A percentile compares a stretch with the other conserved stretches of the same genome.
These are phyloP conservation scores for Fusarium duplospermum DNA, from an alignment of 2,329 filamentous ascomycete genomes.

Conservation along the genomic window DNA sequence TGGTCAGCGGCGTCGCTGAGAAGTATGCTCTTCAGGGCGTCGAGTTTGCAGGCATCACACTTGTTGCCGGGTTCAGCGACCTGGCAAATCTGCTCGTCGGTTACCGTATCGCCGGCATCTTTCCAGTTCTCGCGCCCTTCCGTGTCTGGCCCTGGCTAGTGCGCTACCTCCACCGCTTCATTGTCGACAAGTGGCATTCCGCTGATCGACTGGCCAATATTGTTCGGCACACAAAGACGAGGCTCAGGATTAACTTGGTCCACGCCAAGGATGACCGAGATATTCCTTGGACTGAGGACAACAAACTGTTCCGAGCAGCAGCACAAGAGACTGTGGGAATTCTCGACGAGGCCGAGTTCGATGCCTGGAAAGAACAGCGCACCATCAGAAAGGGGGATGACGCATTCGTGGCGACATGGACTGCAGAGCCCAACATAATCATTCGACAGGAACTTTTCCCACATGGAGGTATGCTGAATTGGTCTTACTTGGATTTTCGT, in stretches of 20 bases:
- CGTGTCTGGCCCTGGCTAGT: slow-evolving; percentile 73
- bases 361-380: slow-evolving; percentile 58
- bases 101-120: slow-evolving; percentile 81
- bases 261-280: slow-evolving; percentile 86
- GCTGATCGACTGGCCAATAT: slow-evolving; percentile 71
- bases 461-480: slow-evolving; percentile 62
- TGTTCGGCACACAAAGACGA: slow-evolving; percentile 61
- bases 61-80: slow-evolving; percentile 83
- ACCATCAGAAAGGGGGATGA: slow-evolving; percentile 57
- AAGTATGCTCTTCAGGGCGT: slow-evolving; percentile 70
- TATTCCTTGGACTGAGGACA: slow-evolving; percentile 80
- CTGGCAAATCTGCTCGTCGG: slow-evolving; percentile 78
- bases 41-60: slow-evolving; percentile 82
- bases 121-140: slow-evolving; percentile 84
- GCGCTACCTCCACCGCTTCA: slow-evolving; percentile 67
- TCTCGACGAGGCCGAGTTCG: slow-evolving; percentile 53
- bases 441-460: slow-evolving; percentile 67
- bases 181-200: slow-evolving; percentile 87
- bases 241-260: slow-evolving; percentile 76
- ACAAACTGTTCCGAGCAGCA: slow-evolving; percentile 71
- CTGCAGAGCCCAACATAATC: slow-evolving; percentile 56
- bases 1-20: slow-evolving; percentile 80
- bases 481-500: neutral
- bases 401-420: slow-evolving; percentile 62
- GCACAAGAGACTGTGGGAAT: slow-evolving; percentile 61